Percentiles rank a stretch among this genome's conserved stretches.
These are phyloP conservation scores for Fraxinus albicans DNA, from an alignment of 305 asterid species.

Conservation along the genomic window DNA sequence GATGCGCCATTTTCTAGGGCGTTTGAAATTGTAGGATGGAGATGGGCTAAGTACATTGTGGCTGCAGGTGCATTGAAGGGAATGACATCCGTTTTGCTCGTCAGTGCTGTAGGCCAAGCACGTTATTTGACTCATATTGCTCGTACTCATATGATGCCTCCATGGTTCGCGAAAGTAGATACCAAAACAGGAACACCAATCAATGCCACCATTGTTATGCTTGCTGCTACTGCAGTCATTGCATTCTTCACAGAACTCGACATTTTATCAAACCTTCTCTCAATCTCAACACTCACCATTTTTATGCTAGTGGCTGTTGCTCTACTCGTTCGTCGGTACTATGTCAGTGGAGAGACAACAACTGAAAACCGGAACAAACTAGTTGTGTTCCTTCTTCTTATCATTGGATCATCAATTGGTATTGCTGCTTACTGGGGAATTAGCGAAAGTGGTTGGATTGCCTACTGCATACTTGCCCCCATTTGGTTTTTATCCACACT, in stretches of 20 bases:
- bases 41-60: constrained; percentile 52
- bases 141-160: constrained; percentile 65
- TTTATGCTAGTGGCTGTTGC: constrained; percentile 50
- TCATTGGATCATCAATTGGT: constrained; percentile 46
- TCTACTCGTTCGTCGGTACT: constrained; percentile 53
- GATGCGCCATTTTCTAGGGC: constrained; percentile 54
- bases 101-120: constrained; percentile 47
- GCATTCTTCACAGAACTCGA: constrained; percentile 52
- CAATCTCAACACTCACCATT: constrained; percentile 52
- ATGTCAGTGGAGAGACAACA: constrained; percentile 49
- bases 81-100: constrained; percentile 57
- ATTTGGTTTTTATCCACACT: constrained; percentile 44
- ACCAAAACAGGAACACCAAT: constrained; percentile 54
- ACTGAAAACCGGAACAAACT: constrained; percentile 37
- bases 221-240: constrained; percentile 35
- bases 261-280: constrained; percentile 42
- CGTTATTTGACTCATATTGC: constrained; percentile 61
- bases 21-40: constrained; percentile 39
- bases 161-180: constrained; percentile 47
- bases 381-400: constrained; percentile 35
- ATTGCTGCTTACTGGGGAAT: constrained; percentile 49
- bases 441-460: constrained; percentile 39
- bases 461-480: constrained; percentile 40
- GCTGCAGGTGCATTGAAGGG: constrained; percentile 60
- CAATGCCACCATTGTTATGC: constrained; percentile 41